Percentiles rank a stretch among this genome's conserved stretches.
These are phyloP conservation scores for Orbilia quercus DNA, from an alignment of 2,329 filamentous ascomycete genomes.

Conservation along the genomic window DNA sequence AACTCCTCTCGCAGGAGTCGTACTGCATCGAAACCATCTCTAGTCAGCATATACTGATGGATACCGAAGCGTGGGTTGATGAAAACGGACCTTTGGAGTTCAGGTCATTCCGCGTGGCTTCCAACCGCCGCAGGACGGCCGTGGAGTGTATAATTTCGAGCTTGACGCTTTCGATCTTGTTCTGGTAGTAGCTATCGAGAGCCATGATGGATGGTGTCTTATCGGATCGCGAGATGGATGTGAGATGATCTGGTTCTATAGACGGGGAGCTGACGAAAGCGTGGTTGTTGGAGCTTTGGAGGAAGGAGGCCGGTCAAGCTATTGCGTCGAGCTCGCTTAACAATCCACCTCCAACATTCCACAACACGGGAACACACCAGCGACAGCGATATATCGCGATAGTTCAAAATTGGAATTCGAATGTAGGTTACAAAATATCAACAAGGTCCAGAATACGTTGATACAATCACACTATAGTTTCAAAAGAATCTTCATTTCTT, in stretches of 20 bases:
- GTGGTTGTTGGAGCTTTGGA: constrained; percentile 53
- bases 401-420: too few species aligned
- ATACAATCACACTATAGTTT: too few species aligned
- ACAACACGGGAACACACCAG: neutral
- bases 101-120: constrained; percentile 99
- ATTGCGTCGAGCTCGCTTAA: constrained; percentile 48
- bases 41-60: constrained; percentile 57
- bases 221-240: constrained; percentile 23
- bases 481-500: neutral
- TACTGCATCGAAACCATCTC: constrained; percentile 66
- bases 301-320: constrained; percentile 29
- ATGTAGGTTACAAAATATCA: too few species aligned
- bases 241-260: constrained; percentile 19
- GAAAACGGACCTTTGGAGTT: constrained; percentile 76
- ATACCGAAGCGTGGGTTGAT: constrained; percentile 4
- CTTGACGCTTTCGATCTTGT: constrained; percentile 99
- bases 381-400: neutral
- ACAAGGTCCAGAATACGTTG: too few species aligned
- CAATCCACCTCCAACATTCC: constrained; percentile 41
- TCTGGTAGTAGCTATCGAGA: constrained; percentile 99
- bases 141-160: constrained; percentile 99
- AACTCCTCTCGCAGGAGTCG: constrained; percentile 94
- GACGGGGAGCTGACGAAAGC: constrained; percentile 43
- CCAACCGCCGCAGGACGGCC: constrained; percentile 89
- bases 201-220: constrained; percentile 75